Conservation (phyloP, 345 rosid species). For the Acer saccharum region DNA sequence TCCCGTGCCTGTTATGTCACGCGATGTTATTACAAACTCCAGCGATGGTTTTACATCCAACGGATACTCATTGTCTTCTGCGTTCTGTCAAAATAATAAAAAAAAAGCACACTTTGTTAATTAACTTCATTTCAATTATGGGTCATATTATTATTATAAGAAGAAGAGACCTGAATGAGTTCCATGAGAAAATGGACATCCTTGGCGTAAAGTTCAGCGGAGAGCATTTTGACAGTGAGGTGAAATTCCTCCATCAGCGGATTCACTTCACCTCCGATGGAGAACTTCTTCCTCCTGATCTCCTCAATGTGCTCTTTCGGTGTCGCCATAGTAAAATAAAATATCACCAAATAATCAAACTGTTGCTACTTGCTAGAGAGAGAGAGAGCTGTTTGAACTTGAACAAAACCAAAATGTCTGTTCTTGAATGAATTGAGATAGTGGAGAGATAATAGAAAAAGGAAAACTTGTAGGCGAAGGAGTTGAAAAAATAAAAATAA, state of each 20-base stretch:
- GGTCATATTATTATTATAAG: no score
- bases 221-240: conserved; percentile 58
- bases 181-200: conserved; percentile 82
- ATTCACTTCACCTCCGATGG: conserved; percentile 57
- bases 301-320: conserved; percentile 55
- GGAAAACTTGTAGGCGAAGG: not conserved
- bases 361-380: no score
- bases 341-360: no score
- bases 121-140: no score
- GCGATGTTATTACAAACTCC: conserved; percentile 67
- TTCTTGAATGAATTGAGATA: not conserved
- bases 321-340: conserved; percentile 22
- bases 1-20: conserved; percentile 68
- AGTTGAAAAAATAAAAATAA: not conserved
- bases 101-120: not conserved
- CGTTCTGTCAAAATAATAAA: conserved; percentile 41
- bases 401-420: not conserved
- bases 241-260: conserved; percentile 58
- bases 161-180: conserved; percentile 51
- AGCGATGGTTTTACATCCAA: conserved; percentile 70
- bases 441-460: not conserved
- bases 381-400: no score
- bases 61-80: conserved; percentile 71
- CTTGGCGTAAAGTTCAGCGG: conserved; percentile 70
- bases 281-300: conserved; percentile 48